Evolutionary conservation across 2,329 filamentous ascomycete genomes (phyloP).

Genomic region (Leptographium procerum): DNA sequence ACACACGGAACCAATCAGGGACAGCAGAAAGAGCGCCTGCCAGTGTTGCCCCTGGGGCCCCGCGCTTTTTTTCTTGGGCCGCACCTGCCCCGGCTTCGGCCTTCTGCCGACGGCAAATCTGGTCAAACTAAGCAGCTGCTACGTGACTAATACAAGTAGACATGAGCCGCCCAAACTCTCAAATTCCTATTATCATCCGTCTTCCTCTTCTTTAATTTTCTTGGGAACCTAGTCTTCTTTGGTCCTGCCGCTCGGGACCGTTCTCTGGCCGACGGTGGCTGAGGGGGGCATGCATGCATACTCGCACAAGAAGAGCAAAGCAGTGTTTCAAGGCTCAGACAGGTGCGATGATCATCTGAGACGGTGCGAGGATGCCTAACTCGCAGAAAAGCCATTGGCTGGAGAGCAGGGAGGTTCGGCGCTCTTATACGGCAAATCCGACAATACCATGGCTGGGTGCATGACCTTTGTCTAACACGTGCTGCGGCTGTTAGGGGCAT

Average conservation of each 20-base stretch:
- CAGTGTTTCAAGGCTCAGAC: background rate
- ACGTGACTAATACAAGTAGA: no score
- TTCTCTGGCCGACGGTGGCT: no score
- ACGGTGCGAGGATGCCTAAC: no score
- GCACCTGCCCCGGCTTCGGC: background rate
- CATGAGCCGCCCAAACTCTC: no score
- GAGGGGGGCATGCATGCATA: no score
- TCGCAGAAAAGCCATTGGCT: background rate
- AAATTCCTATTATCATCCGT: no score
- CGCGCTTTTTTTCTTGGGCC: background rate
- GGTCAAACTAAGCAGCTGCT: background rate
- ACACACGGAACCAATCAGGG: constrained; percentile 19
- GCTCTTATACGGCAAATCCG: background rate
- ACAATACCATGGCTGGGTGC: background rate
- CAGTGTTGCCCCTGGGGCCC: background rate
- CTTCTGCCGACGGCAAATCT: background rate
- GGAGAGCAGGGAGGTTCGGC: background rate
- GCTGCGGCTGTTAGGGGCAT: background rate
- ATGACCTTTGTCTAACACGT: background rate
- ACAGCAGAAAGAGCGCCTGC: background rate
- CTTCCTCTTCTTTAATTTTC: no score
- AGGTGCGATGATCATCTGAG: background rate
- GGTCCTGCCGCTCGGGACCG: no score
- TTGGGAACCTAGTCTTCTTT: no score
- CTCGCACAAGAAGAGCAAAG: background rate